Evolutionary conservation across 2,329 filamentous ascomycete genomes (phyloP).

Genomic region (Fusarium tuaranense): DNA sequence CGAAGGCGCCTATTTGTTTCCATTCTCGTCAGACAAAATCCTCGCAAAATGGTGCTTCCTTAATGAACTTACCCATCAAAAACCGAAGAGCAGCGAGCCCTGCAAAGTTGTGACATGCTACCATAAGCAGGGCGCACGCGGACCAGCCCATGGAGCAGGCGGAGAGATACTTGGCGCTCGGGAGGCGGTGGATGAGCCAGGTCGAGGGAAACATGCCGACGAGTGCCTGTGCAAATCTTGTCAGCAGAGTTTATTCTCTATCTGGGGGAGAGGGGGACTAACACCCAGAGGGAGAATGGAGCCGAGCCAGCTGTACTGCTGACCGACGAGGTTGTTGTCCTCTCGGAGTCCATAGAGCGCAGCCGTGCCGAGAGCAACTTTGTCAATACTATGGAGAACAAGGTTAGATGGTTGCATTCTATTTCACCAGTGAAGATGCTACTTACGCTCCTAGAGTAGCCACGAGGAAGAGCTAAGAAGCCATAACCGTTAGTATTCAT

Average conservation of each 20-base stretch:
- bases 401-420: background rate
- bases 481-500: background rate
- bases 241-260: background rate
- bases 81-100: slow-evolving; percentile 1
- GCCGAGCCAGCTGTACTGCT: slow-evolving; percentile 24
- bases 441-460: slow-evolving; percentile 14
- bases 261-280: background rate
- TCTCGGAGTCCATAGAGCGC: slow-evolving; percentile 16
- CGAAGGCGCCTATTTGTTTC: slow-evolving; percentile 2
- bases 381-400: slow-evolving; percentile 3
- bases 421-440: background rate
- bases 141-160: slow-evolving; percentile 19
- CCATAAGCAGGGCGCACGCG: background rate
- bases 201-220: slow-evolving; percentile 16
- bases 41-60: background rate
- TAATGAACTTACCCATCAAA: slow-evolving; percentile 7
- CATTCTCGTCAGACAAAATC: background rate
- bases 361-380: slow-evolving; percentile 12
- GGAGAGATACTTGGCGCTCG: slow-evolving; percentile 14
- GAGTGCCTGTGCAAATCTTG: background rate
- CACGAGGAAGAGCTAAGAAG: slow-evolving; percentile 4
- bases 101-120: slow-evolving; percentile 16
- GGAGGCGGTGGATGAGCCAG: slow-evolving; percentile 18
- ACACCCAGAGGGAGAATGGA: slow-evolving; percentile 16
- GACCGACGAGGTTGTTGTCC: slow-evolving; percentile 16